A percentile compares a stretch with the other conserved stretches of the same genome.
Evolutionary conservation across 2,329 filamentous ascomycete genomes (phyloP).

Genomic region (Metarhizium rileyi): DNA sequence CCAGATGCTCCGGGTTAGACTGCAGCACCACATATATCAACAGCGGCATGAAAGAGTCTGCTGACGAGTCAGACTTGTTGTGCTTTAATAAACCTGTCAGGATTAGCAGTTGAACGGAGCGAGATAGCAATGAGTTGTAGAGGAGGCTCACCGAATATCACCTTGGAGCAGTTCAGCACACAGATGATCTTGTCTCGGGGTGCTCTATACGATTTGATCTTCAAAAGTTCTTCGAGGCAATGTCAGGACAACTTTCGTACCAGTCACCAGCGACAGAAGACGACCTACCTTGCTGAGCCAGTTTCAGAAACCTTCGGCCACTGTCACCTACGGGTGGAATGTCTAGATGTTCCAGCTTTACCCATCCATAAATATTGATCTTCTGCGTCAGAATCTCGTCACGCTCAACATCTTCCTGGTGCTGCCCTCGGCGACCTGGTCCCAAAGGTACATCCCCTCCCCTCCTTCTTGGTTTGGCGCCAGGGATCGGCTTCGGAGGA

Average conservation of each 20-base stretch:
- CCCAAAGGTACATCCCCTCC: constrained; percentile 60
- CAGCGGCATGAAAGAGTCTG: constrained; percentile 89
- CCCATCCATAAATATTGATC: constrained; percentile 94
- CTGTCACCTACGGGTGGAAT: constrained; percentile 78
- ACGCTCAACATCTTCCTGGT: constrained; percentile 94
- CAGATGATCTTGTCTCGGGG: constrained; percentile 98
- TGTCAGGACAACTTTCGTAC: constrained; percentile 8
- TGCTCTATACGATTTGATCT: constrained; percentile 95
- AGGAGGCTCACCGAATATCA: constrained; percentile 73
- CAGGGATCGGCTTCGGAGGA: constrained; percentile 62
- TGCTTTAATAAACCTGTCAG: constrained; percentile 71
- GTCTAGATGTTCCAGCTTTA: constrained; percentile 85
- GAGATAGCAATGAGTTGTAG: background rate
- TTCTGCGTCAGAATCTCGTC: constrained; percentile 96
- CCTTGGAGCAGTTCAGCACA: constrained; percentile 96
- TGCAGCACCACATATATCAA: constrained; percentile 93
- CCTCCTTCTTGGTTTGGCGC: constrained; percentile 57
- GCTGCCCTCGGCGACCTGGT: constrained; percentile 82
- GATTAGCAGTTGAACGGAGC: background rate
- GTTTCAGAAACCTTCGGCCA: constrained; percentile 73
- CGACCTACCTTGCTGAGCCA: constrained; percentile 74
- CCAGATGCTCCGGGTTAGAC: constrained; percentile 87
- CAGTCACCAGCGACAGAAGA: background rate
- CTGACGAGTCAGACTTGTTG: constrained; percentile 85
- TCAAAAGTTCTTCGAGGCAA: constrained; percentile 65